Evolutionary conservation across 257 asterid species (phyloP), one percentile per base, ranked within the genome.

Genomic region (Misopates orontium): DNA sequence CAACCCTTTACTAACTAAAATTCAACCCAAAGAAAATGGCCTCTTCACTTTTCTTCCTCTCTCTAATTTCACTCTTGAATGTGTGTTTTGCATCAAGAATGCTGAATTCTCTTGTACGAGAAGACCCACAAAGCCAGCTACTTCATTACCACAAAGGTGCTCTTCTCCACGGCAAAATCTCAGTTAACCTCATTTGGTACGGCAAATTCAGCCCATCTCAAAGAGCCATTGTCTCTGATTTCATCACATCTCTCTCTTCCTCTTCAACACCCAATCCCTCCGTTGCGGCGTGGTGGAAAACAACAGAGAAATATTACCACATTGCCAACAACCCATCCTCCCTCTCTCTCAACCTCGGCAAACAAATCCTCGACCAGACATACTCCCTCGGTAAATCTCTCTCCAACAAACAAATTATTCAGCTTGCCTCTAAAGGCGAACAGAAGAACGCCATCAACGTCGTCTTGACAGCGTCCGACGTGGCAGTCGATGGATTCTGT

Each of bases 131-230:
- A 64, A 72, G n/a, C 70, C 73, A 77, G 36, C 58, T 72, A 0
- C 51, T 83, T 36, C 56, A 70, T 1, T 83, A 83, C 71, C 96
- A 88, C 91, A 80, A 79, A 7, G 96, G 96, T 31, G 24, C 84
- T 18, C 95, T 88, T 15, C 88, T 88, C 11, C 60, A 52, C 6
- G 96, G 96, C 40, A 82, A 51, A 59, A 82, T 84, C 49, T 72
- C 96, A 22, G 71, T 88, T 1, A 86, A 86, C 32, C 63, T 86
- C 8, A 82, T 88, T 0, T 88, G 89, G 91, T 88, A 88, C 67
- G 95, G 96, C 13, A 79, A 82, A 9, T 86, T 86, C 83, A 79
- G 70, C 58, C 76, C 87, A 10, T 62, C 81, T 67, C 87, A 82
- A 39, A 79, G 71, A 65, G 75, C 84, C 5, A 71, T 82, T 15